A percentile compares a stretch with the other conserved stretches of the same genome.
These are phyloP conservation scores for Syzygium oleosum DNA, from an alignment of 345 rosid species.

Conservation along the genomic window DNA sequence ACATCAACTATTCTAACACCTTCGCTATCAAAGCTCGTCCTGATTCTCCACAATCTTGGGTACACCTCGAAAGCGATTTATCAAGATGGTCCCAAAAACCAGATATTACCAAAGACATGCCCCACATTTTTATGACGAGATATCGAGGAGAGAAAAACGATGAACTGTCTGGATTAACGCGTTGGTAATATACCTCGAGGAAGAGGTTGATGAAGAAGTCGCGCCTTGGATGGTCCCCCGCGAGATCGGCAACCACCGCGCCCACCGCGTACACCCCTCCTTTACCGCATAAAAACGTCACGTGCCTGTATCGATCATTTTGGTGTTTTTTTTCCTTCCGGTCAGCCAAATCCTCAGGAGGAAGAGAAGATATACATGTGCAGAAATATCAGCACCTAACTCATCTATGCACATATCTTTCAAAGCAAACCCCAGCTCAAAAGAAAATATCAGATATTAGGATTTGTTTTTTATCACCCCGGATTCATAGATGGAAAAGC, in stretches of 20 bases:
- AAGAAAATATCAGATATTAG: neutral
- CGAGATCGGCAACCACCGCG: slow-evolving; percentile 51
- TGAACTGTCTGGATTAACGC: neutral
- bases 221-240: slow-evolving; percentile 39
- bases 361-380: neutral
- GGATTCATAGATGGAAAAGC: neutral
- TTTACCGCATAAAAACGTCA: slow-evolving; percentile 81
- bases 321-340: neutral
- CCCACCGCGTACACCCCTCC: slow-evolving; percentile 87
- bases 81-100: neutral
- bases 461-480: neutral
- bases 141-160: neutral
- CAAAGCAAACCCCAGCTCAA: neutral
- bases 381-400: neutral
- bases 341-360: neutral
- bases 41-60: neutral
- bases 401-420: neutral
- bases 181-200: slow-evolving; percentile 34
- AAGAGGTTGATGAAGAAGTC: slow-evolving; percentile 47
- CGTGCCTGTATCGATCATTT: slow-evolving; percentile 31
- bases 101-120: neutral
- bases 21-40: neutral
- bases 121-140: neutral
- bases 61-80: neutral
- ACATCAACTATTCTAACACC: neutral